Percentiles rank a stretch among this genome's conserved stretches.
These are phyloP conservation scores for Mycena galericulata DNA, from an alignment of 768 basidiomycete genomes.

Conservation along the genomic window DNA sequence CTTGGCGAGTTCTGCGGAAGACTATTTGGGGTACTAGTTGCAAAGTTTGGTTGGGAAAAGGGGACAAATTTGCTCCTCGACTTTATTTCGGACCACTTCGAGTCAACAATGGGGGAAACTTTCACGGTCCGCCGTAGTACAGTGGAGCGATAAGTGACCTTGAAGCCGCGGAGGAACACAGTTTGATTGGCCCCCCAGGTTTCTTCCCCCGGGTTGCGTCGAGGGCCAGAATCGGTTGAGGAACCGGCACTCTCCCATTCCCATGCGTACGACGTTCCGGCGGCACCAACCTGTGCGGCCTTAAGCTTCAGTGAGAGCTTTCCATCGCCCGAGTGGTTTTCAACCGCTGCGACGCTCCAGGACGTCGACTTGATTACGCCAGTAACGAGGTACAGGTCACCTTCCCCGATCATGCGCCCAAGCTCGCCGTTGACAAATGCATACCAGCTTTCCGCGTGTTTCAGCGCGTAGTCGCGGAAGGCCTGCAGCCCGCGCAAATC, in stretches of 20 bases:
- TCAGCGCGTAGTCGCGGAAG: conserved; percentile 17
- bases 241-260: conserved; percentile 26
- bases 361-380: conserved; percentile 12
- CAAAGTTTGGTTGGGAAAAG: no score
- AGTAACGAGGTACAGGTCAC: conserved; percentile 19
- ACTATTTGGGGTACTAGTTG: no score
- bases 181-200: not conserved
- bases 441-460: conserved; percentile 27
- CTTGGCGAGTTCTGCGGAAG: no score
- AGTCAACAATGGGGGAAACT: no score
- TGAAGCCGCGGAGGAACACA: conserved; percentile 29
- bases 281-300: not conserved
- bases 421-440: conserved; percentile 12
- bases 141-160: conserved; percentile 13
- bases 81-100: no score
- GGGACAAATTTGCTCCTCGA: no score
- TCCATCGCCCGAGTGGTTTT: not conserved
- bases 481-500: not conserved
- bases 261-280: conserved; percentile 11
- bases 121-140: not conserved
- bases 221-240: conserved; percentile 5
- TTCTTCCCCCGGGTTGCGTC: not conserved
- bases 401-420: not conserved
- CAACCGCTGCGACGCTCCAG: conserved; percentile 19
- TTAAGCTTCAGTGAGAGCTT: conserved; percentile 21